A percentile compares a stretch with the other conserved stretches of the same genome.
These are phyloP conservation scores for Neurospora discreta DNA, from an alignment of 495 filamentous ascomycete genomes.

Conservation along the genomic window DNA sequence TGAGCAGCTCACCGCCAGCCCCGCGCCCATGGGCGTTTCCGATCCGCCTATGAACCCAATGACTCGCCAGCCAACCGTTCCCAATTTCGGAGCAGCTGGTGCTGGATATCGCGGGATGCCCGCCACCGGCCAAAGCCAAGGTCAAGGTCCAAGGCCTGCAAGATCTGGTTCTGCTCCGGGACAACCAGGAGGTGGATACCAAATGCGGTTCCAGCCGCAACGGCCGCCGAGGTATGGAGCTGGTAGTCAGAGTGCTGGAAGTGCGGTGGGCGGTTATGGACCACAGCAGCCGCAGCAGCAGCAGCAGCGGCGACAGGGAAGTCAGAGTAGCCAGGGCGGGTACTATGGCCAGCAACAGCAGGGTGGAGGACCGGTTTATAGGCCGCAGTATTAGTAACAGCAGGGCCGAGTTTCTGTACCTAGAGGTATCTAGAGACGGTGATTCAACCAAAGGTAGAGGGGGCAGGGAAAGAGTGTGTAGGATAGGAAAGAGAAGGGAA, in stretches of 20 bases:
- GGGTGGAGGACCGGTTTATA: no score
- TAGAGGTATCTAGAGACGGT: no score
- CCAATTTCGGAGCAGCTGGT: neutral
- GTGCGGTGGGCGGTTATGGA: neutral
- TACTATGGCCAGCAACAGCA: neutral
- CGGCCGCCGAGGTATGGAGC: neutral
- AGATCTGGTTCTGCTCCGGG: neutral
- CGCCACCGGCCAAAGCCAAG: neutral
- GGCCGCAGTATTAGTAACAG: no score
- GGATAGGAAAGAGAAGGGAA: no score
- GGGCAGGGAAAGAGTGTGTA: no score
- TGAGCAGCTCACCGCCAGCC: neutral
- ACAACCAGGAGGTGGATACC: neutral
- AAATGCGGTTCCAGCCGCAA: neutral
- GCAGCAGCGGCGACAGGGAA: neutral
- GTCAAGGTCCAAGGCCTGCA: neutral
- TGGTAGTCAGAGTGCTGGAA: neutral
- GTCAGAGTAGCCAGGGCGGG: neutral
- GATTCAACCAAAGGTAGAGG: no score
- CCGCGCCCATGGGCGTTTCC: neutral
- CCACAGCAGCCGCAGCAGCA: neutral
- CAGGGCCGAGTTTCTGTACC: no score
- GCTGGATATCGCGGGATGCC: neutral
- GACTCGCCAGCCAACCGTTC: neutral
- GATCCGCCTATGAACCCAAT: neutral